A percentile compares a stretch with the other conserved stretches of the same genome.
These are phyloP conservation scores for Ustilago esculenta DNA, from an alignment of 1,284 basidiomycete genomes.

Conservation along the genomic window DNA sequence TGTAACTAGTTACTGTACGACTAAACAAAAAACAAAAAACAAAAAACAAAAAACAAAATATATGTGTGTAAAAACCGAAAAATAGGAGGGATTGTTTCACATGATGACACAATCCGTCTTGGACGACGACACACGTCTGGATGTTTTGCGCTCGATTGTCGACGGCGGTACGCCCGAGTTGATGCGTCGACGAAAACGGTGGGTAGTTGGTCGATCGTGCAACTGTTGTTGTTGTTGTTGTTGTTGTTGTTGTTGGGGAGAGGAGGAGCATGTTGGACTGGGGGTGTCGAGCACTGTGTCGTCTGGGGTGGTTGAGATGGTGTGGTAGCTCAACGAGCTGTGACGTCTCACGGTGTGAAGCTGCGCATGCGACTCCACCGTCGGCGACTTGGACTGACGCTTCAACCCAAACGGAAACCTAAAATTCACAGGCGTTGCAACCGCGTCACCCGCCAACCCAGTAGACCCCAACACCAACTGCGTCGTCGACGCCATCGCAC, in stretches of 20 bases:
- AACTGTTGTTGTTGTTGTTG: slow-evolving; percentile 6
- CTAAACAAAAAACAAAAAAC: too few relatives aligned
- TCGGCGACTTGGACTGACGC: slow-evolving; percentile 30
- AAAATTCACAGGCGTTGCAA: slow-evolving; percentile 38
- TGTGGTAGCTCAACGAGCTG: slow-evolving; percentile 53
- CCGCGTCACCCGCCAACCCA: slow-evolving; percentile 11
- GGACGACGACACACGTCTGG: slow-evolving; percentile 29
- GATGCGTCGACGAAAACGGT: slow-evolving; percentile 35
- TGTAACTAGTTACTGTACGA: too few relatives aligned
- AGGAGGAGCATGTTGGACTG: slow-evolving; percentile 31
- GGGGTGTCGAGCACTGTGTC: slow-evolving; percentile 14
- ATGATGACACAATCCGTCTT: slow-evolving; percentile 47
- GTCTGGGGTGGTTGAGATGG: slow-evolving; percentile 43
- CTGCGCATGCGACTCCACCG: slow-evolving; percentile 14
- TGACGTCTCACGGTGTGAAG: slow-evolving; percentile 27
- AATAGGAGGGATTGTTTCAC: slow-evolving; percentile 5
- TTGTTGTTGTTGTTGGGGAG: slow-evolving; percentile 33
- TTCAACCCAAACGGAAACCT: slow-evolving; percentile 54
- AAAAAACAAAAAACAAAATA: neutral
- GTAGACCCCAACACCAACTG: slow-evolving; percentile 20
- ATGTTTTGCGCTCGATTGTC: slow-evolving; percentile 35
- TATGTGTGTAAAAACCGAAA: neutral
- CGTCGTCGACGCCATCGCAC: slow-evolving; percentile 28
- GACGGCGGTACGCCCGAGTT: slow-evolving; percentile 26
- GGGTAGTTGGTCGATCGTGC: slow-evolving; percentile 3